Conservation (phyloP, 2,329 filamentous ascomycete species). For the Fusarium sp. region DNA sequence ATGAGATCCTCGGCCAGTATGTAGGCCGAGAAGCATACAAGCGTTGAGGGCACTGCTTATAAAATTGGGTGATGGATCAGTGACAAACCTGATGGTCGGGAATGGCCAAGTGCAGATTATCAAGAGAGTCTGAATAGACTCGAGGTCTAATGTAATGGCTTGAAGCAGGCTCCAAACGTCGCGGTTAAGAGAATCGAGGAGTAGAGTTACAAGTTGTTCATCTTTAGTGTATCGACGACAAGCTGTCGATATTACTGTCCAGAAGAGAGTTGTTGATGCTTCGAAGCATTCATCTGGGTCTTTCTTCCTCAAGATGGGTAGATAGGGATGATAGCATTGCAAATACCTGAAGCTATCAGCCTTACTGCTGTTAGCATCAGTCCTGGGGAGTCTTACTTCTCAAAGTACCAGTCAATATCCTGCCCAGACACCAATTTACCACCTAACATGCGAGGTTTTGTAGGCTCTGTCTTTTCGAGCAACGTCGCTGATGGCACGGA, state of each 20-base stretch:
- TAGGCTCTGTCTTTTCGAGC: conserved; percentile 41
- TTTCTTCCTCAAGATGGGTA: conserved; percentile 60
- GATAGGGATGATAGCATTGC: conserved; percentile 61
- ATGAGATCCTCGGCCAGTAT: conserved; percentile 62
- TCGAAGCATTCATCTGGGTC: conserved; percentile 63
- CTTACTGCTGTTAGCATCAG: background rate
- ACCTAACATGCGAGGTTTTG: conserved; percentile 56
- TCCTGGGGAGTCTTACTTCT: conserved; percentile 50
- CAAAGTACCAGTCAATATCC: conserved; percentile 66
- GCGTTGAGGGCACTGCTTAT: conserved; percentile 59
- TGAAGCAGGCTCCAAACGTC: conserved; percentile 58
- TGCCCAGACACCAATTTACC: conserved; percentile 60
- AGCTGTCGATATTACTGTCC: conserved; percentile 62
- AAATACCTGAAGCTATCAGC: conserved; percentile 55
- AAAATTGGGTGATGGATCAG: conserved; percentile 61
- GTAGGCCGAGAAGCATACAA: conserved; percentile 60
- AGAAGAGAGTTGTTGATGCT: conserved; percentile 60
- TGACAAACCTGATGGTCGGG: conserved; percentile 61
- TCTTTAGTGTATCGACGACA: conserved; percentile 60
- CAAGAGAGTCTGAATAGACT: conserved; percentile 62
- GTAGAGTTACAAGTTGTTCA: conserved; percentile 53
- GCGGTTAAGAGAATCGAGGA: conserved; percentile 58
- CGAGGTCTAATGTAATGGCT: conserved; percentile 55
- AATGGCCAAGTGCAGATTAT: conserved; percentile 63
- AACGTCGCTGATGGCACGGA: conserved; percentile 2